A percentile compares a stretch with the other conserved stretches of the same genome.
These are phyloP conservation scores for Aspergillus neotritici DNA, from an alignment of 2,329 filamentous ascomycete genomes.

Conservation along the genomic window DNA sequence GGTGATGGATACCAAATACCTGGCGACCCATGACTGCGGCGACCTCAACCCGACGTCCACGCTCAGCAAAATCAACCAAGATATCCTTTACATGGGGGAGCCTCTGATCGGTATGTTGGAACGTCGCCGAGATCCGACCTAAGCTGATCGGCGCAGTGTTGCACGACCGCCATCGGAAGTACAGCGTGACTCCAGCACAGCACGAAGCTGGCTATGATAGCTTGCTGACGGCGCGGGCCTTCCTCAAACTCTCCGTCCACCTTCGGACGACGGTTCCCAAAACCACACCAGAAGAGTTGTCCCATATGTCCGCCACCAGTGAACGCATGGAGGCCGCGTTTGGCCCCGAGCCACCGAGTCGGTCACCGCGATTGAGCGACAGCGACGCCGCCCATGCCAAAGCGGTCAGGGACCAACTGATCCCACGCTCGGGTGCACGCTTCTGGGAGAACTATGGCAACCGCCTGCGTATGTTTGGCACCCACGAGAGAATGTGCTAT, in stretches of 20 bases:
- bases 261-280: conserved; percentile 37
- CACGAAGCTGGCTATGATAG: conserved; percentile 63
- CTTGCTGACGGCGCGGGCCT: conserved; percentile 54
- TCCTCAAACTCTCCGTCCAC: conserved; percentile 52
- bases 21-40: conserved; percentile 53
- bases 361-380: not conserved
- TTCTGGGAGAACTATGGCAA: conserved; percentile 59
- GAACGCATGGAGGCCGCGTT: no score
- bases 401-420: conserved; percentile 37
- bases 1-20: conserved; percentile 59
- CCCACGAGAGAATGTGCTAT: conserved; percentile 46
- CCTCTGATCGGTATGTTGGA: conserved; percentile 29
- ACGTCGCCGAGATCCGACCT: not conserved
- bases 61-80: conserved; percentile 25
- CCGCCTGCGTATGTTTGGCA: conserved; percentile 56
- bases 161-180: conserved; percentile 28
- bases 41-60: conserved; percentile 44
- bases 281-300: not conserved
- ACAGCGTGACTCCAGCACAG: conserved; percentile 17
- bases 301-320: not conserved
- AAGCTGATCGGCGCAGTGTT: conserved; percentile 25
- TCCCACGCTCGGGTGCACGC: conserved; percentile 47
- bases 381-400: conserved; percentile 16
- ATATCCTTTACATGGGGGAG: conserved; percentile 16
- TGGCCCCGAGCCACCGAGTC: not conserved